Base-by-base conservation (phyloP, 208 protist species). In the Leptomonas seymouri region DNA sequence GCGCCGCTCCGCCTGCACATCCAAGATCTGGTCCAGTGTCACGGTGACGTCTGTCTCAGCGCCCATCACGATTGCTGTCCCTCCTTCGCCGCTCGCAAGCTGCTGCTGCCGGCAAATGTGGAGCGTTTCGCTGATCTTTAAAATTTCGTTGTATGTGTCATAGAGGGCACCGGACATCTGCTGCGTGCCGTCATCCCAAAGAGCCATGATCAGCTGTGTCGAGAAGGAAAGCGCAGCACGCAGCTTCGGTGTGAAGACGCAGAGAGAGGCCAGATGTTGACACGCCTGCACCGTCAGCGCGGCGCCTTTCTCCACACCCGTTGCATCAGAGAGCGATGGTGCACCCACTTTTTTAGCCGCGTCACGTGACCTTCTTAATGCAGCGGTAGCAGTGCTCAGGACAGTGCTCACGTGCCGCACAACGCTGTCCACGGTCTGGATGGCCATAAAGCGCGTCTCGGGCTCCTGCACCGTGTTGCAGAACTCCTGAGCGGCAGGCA, bases 181-280 rank as follows among this genome's bases (percentile, higher is more conserved):
- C 68, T 90, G 86, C 27, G 92, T 97, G 44, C 80, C 84, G 41
- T 97, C 92, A 61, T 97, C 92, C 90, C 92, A 97, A 23, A 97
- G 78, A 9, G 77, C 81, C 82, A 95, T 94, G 50, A 93, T 84
- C 34, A 97, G 69, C 71, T 91, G 84, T 49, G 82, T 87, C 27
- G 87, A 78, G n/a, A 59, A 57, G 55, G 76, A 48, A 15, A 97
- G 64, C 27, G 72, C 74, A 21, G 64, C 20, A 16, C 67, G 59
- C 67, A 97, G 75, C 53, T 76, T 67, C 15, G 49, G 36, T 1
- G 85, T 84, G 1, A 78, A 59, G 21, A 65, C 53, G 66, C 82
- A 93, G 25, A 84, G 67, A 20, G 41, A 36, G 14, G 71, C 34
- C 27, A 80, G 68, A 67, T 61, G 56, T 9, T 41, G 21, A 15